phyloP scores from a whole-genome alignment of 148 eudicot genomes.

The Rhododendron vialii region DNA sequence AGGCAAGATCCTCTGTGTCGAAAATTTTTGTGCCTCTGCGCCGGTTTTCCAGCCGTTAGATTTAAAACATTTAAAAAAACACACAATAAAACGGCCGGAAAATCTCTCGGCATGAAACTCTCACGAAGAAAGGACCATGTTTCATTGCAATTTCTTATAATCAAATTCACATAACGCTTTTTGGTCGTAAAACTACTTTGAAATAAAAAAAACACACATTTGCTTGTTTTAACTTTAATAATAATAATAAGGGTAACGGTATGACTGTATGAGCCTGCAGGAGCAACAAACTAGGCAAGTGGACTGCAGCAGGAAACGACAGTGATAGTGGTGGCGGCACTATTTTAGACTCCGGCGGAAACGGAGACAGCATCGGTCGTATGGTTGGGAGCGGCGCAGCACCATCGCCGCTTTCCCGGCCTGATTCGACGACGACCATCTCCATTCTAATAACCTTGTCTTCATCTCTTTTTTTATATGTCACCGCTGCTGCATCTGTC shows the following conservation, averaged over 20 bases:
- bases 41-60: no score
- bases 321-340: neutral
- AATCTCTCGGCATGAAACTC: no score
- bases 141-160: no score
- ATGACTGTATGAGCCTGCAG: neutral
- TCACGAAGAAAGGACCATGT: no score
- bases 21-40: no score
- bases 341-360: neutral
- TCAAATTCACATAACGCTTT: no score
- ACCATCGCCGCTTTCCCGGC: neutral
- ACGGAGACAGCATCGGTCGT: neutral
- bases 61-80: no score
- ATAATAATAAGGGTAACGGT: neutral
- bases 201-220: no score
- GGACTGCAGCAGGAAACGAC: neutral
- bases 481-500: neutral
- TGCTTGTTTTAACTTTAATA: neutral
- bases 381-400: neutral
- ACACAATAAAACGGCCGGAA: no score
- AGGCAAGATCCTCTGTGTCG: no score
- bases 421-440: neutral
- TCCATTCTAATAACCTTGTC: neutral
- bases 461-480: neutral
- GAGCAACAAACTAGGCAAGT: slow-evolving; percentile 5
- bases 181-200: no score